phyloP scores from a whole-genome alignment of 139 green algal genomes.

The Coelastrella sp. region DNA sequence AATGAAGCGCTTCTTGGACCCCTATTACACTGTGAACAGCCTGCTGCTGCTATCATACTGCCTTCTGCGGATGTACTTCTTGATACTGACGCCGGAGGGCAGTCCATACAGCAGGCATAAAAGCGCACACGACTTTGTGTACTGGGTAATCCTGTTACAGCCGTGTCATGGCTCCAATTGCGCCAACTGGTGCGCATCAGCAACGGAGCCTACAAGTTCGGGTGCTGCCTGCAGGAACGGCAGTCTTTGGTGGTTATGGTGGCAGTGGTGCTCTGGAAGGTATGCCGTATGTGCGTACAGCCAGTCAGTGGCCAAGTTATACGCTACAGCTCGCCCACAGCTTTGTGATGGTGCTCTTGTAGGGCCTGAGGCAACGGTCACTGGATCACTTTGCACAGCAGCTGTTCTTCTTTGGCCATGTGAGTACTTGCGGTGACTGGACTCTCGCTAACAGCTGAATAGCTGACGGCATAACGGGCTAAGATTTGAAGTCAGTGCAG shows the following conservation, averaged over 20 bases:
- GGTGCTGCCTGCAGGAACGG: not conserved
- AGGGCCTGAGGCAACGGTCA: constrained; percentile 12
- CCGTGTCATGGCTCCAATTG: not conserved
- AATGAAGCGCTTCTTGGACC: constrained; percentile 10
- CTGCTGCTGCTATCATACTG: constrained; percentile 7
- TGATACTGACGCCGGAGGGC: not conserved
- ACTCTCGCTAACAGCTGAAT: not conserved
- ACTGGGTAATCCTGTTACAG: constrained; percentile 1
- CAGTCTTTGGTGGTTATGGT: not conserved
- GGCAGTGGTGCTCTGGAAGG: not conserved
- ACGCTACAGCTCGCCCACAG: not conserved
- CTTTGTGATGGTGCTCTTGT: not conserved
- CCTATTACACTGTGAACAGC: constrained; percentile 10
- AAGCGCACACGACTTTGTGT: not conserved
- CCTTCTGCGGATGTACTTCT: not conserved
- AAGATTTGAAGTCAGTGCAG: not conserved
- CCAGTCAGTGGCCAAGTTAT: not conserved
- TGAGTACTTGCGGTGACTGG: not conserved
- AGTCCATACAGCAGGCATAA: constrained; percentile 11
- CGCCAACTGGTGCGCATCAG: not conserved
- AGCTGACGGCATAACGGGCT: not conserved
- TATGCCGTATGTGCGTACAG: not conserved
- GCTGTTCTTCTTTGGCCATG: constrained; percentile 15
- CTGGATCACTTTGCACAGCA: constrained; percentile 8
- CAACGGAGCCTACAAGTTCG: not conserved